These are phyloP conservation scores for Priceomyces fermenticarens DNA, from an alignment of 805 yeast genomes.

Conservation along the genomic window DNA sequence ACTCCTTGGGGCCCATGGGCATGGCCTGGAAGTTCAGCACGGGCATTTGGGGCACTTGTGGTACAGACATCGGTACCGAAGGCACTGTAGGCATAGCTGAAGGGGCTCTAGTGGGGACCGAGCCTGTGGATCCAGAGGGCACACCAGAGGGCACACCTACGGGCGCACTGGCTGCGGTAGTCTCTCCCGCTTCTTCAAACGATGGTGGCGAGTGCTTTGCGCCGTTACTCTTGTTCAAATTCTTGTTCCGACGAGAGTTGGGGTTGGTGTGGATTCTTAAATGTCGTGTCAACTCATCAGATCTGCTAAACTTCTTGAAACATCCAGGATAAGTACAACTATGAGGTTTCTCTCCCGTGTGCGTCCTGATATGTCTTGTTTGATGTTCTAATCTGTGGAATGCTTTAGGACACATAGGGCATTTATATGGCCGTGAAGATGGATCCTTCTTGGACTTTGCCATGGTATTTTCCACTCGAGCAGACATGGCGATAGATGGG, in stretches of 20 bases:
- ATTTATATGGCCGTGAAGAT: constrained; percentile 56
- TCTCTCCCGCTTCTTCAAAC: background rate
- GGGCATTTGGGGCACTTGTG: no score
- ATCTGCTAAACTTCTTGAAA: constrained; percentile 61
- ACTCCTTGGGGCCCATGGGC: no score
- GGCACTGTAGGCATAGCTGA: no score
- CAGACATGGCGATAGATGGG: constrained; percentile 6
- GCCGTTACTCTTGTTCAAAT: constrained; percentile 14
- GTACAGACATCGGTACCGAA: no score
- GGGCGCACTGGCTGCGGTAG: no score
- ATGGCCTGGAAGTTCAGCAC: no score
- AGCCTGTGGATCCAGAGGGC: no score
- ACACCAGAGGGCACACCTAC: no score
- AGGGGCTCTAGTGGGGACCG: no score
- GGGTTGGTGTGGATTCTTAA: constrained; percentile 71
- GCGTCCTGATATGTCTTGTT: constrained; percentile 75
- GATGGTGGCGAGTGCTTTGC: background rate
- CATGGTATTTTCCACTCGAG: constrained; percentile 5
- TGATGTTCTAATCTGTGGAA: constrained; percentile 77
- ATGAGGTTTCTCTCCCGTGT: constrained; percentile 81
- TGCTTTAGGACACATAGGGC: constrained; percentile 72
- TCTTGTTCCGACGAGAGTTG: constrained; percentile 59
- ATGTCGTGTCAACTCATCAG: constrained; percentile 75
- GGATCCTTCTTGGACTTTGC: constrained; percentile 21
- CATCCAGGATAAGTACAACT: constrained; percentile 73